Evolutionary conservation across 257 asterid species (phyloP), one percentile per base, ranked within the genome.

Genomic region (Solanum raphanifolium): DNA sequence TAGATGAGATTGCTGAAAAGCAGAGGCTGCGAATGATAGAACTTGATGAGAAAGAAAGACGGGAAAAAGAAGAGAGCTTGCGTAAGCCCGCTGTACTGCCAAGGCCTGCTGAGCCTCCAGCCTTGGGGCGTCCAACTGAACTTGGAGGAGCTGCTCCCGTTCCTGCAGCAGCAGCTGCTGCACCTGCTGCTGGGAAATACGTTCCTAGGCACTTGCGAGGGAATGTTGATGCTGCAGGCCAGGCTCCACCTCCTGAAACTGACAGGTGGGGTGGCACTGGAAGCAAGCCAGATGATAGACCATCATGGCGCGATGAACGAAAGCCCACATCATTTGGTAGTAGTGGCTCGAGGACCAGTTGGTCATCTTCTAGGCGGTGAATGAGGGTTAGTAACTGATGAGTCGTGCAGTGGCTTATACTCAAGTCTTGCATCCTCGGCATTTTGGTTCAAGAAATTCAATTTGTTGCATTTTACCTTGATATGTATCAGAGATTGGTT

Each of bases 1-100:
- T 94, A 88, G 98, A 94, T 69, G 98, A 91, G 92, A 91, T 95
- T 35, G 98, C 98, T 21, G 95, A 93, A 89, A 94, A 90, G 90
- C 97, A 94, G 93, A 94, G 97, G 91, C 95, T 90, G 71, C 91
- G 96, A 18, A 93, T 94, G 91, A 87, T 88, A 87, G 98, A 94
- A 88, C 83, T 95, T 89, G 98, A 95, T 75, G 98, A 95, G 84
- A 94, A 90, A 88, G 95, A 75, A 48, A 90, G 48, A 89, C 91
- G 68, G 83, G 3, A 89, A 90, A 94, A 75, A 88, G 98, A 91
- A 9, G 96, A 94, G 88, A 23, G 84, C 39, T 87, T 93, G 55
- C 91, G 93, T 39, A 89, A 46, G 83, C 38, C 92, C 31, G 69
- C 90, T 20, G 83, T 75, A 60, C 88, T 92, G 52, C 72, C 94